A percentile compares a stretch with the other conserved stretches of the same genome.
These are phyloP conservation scores for Colletotrichum melonis DNA, from an alignment of 2,329 filamentous ascomycete species.

Conservation along the genomic window DNA sequence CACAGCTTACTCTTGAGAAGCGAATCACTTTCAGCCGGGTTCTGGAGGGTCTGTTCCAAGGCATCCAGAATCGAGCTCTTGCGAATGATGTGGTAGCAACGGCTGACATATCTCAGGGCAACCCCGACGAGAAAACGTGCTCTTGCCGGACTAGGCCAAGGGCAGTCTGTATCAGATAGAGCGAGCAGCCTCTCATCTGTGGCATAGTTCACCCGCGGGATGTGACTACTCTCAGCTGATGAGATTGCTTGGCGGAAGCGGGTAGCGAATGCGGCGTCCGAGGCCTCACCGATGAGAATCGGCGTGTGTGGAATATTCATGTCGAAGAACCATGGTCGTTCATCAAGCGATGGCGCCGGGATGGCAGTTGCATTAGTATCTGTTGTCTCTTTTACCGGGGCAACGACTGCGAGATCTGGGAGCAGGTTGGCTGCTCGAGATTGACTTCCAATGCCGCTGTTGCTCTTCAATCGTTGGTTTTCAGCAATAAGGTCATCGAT, in stretches of 20 bases:
- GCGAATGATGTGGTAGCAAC: constrained; percentile 55
- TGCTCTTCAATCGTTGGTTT: constrained; percentile 43
- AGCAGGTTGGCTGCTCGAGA: constrained; percentile 14
- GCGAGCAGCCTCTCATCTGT: constrained; percentile 43
- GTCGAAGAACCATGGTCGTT: constrained; percentile 48
- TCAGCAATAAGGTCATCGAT: constrained; percentile 49
- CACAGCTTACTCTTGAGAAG: constrained; percentile 53
- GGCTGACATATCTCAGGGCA: constrained; percentile 52
- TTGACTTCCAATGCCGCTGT: neutral
- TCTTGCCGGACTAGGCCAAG: constrained; percentile 52
- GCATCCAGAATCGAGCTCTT: constrained; percentile 49
- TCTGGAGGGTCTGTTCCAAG: constrained; percentile 51
- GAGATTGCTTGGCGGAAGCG: constrained; percentile 50
- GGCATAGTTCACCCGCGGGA: constrained; percentile 48
- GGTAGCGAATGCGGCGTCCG: constrained; percentile 50
- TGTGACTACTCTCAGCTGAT: constrained; percentile 43
- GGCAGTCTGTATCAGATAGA: constrained; percentile 44
- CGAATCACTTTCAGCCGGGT: constrained; percentile 45
- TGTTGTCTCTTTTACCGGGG: constrained; percentile 3
- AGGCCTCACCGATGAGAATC: constrained; percentile 49
- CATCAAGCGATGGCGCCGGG: constrained; percentile 37
- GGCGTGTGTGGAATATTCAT: constrained; percentile 47
- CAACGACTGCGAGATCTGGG: neutral
- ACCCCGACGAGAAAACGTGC: constrained; percentile 52
- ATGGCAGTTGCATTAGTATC: constrained; percentile 27